Percentiles rank a stretch among this genome's conserved stretches.
phyloP scores from a whole-genome alignment of 2,329 filamentous ascomycete genomes.

The Geosmithia morbida region DNA sequence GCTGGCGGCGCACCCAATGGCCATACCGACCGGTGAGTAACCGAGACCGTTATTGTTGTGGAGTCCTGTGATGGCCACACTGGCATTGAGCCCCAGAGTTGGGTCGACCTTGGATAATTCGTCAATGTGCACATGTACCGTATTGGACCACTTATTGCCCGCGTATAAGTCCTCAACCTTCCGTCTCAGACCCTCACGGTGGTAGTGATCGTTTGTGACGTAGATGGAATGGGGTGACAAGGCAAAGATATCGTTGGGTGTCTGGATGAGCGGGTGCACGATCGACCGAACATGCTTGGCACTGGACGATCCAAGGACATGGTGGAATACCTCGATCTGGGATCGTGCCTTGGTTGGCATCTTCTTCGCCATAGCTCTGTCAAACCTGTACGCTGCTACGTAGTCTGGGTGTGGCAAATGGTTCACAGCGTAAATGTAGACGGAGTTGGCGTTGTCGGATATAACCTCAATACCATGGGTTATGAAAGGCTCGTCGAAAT shows the following conservation, averaged over 20 bases:
- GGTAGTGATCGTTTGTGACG: conserved; percentile 45
- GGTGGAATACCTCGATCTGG: conserved; percentile 42
- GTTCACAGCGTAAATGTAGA: conserved; percentile 48
- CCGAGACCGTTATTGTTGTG: conserved; percentile 43
- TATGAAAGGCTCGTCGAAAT: conserved; percentile 36
- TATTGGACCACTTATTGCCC: conserved; percentile 30
- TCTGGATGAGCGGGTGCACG: conserved; percentile 33
- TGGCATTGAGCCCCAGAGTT: conserved; percentile 21
- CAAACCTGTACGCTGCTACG: conserved; percentile 3
- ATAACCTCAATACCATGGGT: conserved; percentile 49
- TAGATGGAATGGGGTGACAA: conserved; percentile 31
- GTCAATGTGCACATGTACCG: conserved; percentile 26
- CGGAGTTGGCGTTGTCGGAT: conserved; percentile 26
- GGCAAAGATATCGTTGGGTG: conserved; percentile 44
- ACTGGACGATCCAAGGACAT: conserved; percentile 25
- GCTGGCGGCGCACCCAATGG: conserved; percentile 25
- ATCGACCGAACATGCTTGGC: conserved; percentile 36
- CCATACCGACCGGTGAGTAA: conserved; percentile 24
- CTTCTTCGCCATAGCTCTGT: conserved; percentile 6
- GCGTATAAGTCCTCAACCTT: conserved; percentile 28
- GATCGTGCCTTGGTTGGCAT: conserved; percentile 26
- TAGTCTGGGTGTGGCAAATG: conserved; percentile 36
- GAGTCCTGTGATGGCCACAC: conserved; percentile 26
- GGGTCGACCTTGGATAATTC: conserved; percentile 9
- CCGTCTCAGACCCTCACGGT: conserved; percentile 31